Evolutionary conservation across 2,329 filamentous ascomycete genomes (phyloP), one percentile per base, ranked within the genome.

Genomic region (Aspergillus niger): DNA sequence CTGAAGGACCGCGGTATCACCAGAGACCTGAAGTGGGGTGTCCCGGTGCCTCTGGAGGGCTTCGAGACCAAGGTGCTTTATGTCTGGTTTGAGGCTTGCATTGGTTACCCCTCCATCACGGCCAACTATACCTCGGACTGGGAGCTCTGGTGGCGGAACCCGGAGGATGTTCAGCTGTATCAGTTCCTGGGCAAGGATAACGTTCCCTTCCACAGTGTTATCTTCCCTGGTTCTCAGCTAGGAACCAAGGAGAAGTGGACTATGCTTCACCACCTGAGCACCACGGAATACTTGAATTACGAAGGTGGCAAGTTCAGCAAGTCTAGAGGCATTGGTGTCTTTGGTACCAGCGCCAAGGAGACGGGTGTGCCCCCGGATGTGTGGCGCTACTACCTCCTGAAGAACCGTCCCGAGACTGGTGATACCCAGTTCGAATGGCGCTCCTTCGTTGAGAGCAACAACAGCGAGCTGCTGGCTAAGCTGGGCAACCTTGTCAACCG

Each of bases 141-240:
- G 93, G 88, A 96, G 80, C 85, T 91, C 72, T 97, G 93, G 93
- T 97, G 93, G 93, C 88, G 90, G 72, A 90, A 96, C 75, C 91
- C 92, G 0, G 89, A 96, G 48, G 84, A 96, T 36, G 92, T 97
- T 51, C 86, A 89, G 72, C 85, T 97, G 11, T 97, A 95, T 77
- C 93, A 97, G 79, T 96, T 97, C 82, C 91, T 97, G 86, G 93
- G 93, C 79, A 97, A 97, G 76, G 91, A 94, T 76, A 93, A 94
- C 67, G 90, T 91, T 15, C 87, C 87, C 6, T 95, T 94, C 82
- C 92, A 97, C 80, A 91, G 90, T 48, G 91, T 97, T 70, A 92
- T 96, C 72, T 97, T 96, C 82, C 94, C 94, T 1, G 91, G 86
- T 30, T 92, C 89, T 44, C 90, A 97, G 75, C 83, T 97, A 10